A percentile compares a stretch with the other conserved stretches of the same genome.
Conservation (phyloP, 2,329 filamentous ascomycete species). For the Cadophora gregata region DNA sequence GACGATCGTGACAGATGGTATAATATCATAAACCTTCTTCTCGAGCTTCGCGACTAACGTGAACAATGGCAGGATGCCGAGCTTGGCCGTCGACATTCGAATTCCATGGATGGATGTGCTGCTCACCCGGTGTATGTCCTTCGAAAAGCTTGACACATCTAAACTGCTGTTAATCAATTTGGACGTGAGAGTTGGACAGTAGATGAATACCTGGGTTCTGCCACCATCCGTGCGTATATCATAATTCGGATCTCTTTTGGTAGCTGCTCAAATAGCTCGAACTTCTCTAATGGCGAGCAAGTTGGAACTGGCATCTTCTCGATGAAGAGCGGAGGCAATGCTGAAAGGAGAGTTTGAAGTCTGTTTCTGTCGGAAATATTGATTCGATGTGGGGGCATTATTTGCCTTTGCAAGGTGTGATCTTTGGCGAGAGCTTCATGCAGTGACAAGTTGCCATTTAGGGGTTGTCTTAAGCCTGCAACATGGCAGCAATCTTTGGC, state of each 20-base stretch:
- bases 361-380: background rate
- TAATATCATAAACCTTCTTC: background rate
- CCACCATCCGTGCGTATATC: background rate
- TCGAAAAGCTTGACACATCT: conserved; percentile 4
- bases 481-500: too few relatives aligned
- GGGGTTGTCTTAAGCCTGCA: too few relatives aligned
- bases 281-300: background rate
- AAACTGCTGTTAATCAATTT: background rate
- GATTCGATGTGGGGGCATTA: background rate
- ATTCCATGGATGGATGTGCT: background rate
- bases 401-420: background rate
- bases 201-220: background rate
- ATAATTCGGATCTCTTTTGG: background rate
- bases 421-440: background rate
- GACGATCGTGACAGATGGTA: background rate
- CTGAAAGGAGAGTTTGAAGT: background rate
- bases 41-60: background rate
- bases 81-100: background rate
- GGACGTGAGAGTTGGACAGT: background rate
- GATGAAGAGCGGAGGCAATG: background rate
- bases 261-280: background rate
- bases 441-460: background rate
- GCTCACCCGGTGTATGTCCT: background rate
- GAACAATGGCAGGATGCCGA: background rate
- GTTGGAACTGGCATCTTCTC: background rate